These are phyloP conservation scores for Euryodendron excelsum DNA, from an alignment of 148 eudicot species.

Conservation along the genomic window DNA sequence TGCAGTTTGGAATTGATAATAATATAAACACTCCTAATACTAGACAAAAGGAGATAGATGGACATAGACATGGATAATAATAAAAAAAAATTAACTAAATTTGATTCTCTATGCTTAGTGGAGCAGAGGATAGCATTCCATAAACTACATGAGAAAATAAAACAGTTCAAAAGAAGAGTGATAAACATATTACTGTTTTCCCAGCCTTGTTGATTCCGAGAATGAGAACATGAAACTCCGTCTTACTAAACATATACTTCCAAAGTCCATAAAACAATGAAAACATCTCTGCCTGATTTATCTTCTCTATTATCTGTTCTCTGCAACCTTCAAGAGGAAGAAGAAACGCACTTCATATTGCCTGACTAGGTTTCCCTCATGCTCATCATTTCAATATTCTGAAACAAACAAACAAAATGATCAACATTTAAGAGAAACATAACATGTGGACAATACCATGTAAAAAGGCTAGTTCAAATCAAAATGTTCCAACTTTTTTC, in stretches of 20 bases:
- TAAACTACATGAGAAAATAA: background rate
- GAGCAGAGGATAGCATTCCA: background rate
- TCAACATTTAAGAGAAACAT: background rate
- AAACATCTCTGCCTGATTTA: constrained; percentile 54
- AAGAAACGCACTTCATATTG: background rate
- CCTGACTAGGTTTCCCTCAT: background rate
- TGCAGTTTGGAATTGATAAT: background rate
- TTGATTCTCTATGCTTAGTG: background rate
- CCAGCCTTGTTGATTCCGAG: constrained; percentile 97
- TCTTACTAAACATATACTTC: constrained; percentile 78
- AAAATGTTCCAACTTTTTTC: background rate
- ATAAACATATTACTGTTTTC: constrained; percentile 67
- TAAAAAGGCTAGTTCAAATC: background rate
- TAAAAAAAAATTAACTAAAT: background rate
- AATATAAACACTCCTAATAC: background rate
- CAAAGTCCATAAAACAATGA: constrained; percentile 90
- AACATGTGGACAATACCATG: background rate
- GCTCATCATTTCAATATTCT: constrained; percentile 11
- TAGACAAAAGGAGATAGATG: background rate
- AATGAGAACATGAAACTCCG: constrained; percentile 89
- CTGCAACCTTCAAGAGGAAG: constrained; percentile 10
- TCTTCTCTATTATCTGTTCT: background rate
- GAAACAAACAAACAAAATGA: background rate
- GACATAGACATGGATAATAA: background rate
- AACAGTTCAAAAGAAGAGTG: background rate